Evolutionary conservation across 2,329 filamentous ascomycete genomes (phyloP).

Genomic region (Cercospora zeae-maydis): DNA sequence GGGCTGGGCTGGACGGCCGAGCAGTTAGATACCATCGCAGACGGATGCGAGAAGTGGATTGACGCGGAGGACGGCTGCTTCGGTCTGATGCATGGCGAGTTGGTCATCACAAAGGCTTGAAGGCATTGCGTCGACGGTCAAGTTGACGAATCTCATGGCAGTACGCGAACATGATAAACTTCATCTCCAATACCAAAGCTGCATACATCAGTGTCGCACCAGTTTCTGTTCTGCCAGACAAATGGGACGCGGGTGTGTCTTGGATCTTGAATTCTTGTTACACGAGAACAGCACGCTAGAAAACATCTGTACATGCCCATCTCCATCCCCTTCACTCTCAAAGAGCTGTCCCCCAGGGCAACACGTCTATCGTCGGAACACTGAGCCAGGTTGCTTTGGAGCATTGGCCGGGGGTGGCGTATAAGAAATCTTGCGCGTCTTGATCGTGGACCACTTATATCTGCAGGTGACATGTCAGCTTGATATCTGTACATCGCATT

Average conservation of each 20-base stretch:
- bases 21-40: conserved; percentile 41
- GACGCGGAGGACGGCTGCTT: conserved; percentile 44
- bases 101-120: conserved; percentile 32
- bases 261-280: conserved; percentile 22
- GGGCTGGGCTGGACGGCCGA: conserved; percentile 36
- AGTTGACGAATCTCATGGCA: background rate
- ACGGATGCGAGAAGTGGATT: conserved; percentile 42
- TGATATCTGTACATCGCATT: background rate
- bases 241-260: conserved; percentile 8
- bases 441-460: conserved; percentile 97
- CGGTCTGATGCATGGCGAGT: conserved; percentile 43
- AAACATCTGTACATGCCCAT: conserved; percentile 27
- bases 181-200: background rate
- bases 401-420: conserved; percentile 19
- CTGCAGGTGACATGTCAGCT: conserved; percentile 38
- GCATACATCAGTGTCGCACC: background rate
- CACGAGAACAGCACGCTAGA: conserved; percentile 26
- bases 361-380: conserved; percentile 29
- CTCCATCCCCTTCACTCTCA: conserved; percentile 13
- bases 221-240: background rate
- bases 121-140: background rate
- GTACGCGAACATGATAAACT: background rate
- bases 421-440: conserved; percentile 77
- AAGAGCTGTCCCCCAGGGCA: conserved; percentile 3
- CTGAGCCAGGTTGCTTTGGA: conserved; percentile 24